These are phyloP conservation scores for Fusarium circinatum DNA, from an alignment of 2,329 filamentous ascomycete species.

Conservation along the genomic window DNA sequence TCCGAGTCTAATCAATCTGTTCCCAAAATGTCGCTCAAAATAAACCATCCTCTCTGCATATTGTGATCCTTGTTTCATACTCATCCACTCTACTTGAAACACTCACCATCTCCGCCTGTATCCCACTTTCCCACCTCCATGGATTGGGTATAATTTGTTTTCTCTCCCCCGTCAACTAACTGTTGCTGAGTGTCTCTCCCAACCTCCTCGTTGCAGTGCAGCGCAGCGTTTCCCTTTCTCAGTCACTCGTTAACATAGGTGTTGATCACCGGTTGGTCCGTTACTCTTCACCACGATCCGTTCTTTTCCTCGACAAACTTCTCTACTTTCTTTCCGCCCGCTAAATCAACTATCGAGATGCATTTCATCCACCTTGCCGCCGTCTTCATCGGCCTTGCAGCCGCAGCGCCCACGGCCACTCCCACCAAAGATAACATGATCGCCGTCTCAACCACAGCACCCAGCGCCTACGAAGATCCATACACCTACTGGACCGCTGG, in stretches of 20 bases:
- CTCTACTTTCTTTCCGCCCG: not conserved
- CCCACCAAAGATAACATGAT: constrained; percentile 22
- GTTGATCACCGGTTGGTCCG: constrained; percentile 31
- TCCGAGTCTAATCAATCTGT: not conserved
- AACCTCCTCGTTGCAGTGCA: constrained; percentile 15
- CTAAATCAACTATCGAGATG: constrained; percentile 14
- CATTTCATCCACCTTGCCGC: constrained; percentile 15
- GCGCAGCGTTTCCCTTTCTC: constrained; percentile 26
- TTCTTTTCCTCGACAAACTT: not conserved
- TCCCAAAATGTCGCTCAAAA: not conserved
- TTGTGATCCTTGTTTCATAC: constrained; percentile 24
- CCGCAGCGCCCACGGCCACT: constrained; percentile 26
- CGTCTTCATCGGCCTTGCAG: constrained; percentile 22
- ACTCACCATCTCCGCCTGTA: constrained; percentile 23
- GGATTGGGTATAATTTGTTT: not conserved
- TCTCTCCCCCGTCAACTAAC: not conserved
- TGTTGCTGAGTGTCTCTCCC: not conserved
- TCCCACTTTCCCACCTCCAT: not conserved
- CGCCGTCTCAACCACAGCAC: constrained; percentile 26
- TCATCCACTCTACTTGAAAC: constrained; percentile 41
- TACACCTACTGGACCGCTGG: constrained; percentile 43
- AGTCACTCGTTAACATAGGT: constrained; percentile 35
- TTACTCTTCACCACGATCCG: constrained; percentile 15
- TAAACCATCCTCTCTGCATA: not conserved
- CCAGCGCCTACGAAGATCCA: constrained; percentile 7